Evolutionary conservation across 108 stramenopile genomes (phyloP).

Genomic region (Conticribra guillardii): DNA sequence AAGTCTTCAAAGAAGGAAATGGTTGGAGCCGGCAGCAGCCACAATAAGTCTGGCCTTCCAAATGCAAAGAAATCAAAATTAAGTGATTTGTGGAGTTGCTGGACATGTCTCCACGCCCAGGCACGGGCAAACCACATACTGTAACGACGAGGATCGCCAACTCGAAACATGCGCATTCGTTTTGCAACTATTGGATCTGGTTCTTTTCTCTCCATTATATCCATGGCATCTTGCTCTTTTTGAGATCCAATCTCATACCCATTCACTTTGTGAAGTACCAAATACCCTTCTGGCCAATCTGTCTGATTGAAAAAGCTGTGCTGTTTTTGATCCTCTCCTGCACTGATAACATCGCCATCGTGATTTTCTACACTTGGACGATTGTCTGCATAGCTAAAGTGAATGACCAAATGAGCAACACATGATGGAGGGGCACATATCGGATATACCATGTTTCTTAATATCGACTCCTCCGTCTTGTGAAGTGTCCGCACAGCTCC

Average conservation of each 20-base stretch:
- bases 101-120: neutral
- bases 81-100: neutral
- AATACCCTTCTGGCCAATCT: neutral
- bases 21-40: conserved; percentile 8
- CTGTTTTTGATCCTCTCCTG: neutral
- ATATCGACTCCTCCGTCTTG: neutral
- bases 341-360: neutral
- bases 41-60: conserved; percentile 3
- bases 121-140: conserved; percentile 9
- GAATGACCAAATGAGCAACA: conserved; percentile 13
- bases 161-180: neutral
- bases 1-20: conserved; percentile 5
- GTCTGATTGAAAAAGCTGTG: neutral
- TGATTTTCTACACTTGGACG: conserved; percentile 1
- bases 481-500: conserved; percentile 2
- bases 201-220: conserved; percentile 2
- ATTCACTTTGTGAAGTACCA: conserved; percentile 1
- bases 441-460: conserved; percentile 1
- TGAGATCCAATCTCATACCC: conserved; percentile 14
- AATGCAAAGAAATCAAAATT: neutral
- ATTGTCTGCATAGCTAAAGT: conserved; percentile 1
- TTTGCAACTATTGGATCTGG: conserved; percentile 1
- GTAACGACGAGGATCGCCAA: neutral
- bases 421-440: neutral
- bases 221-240: conserved; percentile 9